Evolutionary conservation across 1,284 basidiomycete genomes (phyloP).

Genomic region (Apiotrichum sp.): DNA sequence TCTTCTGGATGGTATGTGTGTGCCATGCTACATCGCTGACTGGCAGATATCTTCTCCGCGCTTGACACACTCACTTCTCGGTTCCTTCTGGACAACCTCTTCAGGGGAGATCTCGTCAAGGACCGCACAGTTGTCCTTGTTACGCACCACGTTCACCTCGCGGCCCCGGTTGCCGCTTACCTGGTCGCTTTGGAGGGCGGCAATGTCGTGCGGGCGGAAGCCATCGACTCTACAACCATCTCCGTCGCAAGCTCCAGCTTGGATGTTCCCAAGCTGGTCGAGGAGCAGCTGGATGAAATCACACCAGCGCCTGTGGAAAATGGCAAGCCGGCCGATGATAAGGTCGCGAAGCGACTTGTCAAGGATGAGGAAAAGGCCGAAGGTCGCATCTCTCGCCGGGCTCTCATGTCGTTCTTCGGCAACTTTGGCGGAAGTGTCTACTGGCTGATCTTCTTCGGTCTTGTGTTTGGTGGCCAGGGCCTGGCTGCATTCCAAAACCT

Average conservation of each 20-base stretch:
- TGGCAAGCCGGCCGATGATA: slow-evolving; percentile 30
- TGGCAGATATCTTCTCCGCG: slow-evolving; percentile 52
- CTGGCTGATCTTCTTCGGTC: slow-evolving; percentile 42
- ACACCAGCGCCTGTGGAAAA: too few relatives aligned
- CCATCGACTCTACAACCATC: slow-evolving; percentile 26
- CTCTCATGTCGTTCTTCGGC: slow-evolving; percentile 48
- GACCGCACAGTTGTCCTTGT: slow-evolving; percentile 67
- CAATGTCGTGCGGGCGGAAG: slow-evolving; percentile 41
- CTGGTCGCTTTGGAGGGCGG: slow-evolving; percentile 58
- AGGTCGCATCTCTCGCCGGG: slow-evolving; percentile 51
- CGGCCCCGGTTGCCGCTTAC: slow-evolving; percentile 59
- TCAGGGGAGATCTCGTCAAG: slow-evolving; percentile 61
- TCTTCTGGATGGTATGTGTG: slow-evolving; percentile 49
- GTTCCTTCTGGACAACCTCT: slow-evolving; percentile 69
- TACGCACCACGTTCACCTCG: slow-evolving; percentile 66
- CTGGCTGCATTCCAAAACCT: slow-evolving; percentile 51
- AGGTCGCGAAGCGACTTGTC: slow-evolving; percentile 41
- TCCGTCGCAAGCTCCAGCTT: slow-evolving; percentile 10
- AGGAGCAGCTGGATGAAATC: not conserved
- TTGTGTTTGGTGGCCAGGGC: slow-evolving; percentile 33
- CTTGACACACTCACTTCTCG: slow-evolving; percentile 60
- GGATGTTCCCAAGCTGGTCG: slow-evolving; percentile 18
- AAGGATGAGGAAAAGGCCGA: slow-evolving; percentile 58
- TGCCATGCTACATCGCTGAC: not conserved
- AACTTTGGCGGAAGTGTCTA: slow-evolving; percentile 48